phyloP scores from a whole-genome alignment of 441 rosid genomes.

The Erysimum cheiri region DNA sequence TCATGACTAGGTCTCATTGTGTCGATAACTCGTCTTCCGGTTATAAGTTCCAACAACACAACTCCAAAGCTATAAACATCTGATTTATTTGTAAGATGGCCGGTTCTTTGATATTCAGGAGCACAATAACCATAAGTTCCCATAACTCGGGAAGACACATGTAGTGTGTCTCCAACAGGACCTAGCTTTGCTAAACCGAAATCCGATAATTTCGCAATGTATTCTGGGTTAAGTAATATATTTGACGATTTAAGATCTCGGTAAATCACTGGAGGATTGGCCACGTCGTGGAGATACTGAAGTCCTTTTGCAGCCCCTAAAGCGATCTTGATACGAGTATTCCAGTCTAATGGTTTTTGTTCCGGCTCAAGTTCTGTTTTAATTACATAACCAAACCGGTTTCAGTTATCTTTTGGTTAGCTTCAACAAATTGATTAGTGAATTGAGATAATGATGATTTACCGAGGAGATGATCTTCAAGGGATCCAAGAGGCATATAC shows the following conservation, averaged over 20 bases:
- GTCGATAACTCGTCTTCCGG: slow-evolving; percentile 89
- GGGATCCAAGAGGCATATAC: slow-evolving; percentile 89
- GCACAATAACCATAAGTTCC: slow-evolving; percentile 98
- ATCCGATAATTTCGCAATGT: slow-evolving; percentile 77
- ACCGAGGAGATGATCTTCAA: slow-evolving; percentile 95
- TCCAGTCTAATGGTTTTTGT: slow-evolving; percentile 85
- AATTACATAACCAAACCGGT: slow-evolving; percentile 8
- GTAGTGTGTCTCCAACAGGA: slow-evolving; percentile 78
- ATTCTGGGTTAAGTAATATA: slow-evolving; percentile 73
- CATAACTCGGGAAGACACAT: slow-evolving; percentile 91
- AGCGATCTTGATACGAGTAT: slow-evolving; percentile 85
- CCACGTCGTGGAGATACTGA: slow-evolving; percentile 84
- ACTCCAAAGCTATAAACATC: slow-evolving; percentile 95
- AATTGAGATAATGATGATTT: slow-evolving; percentile 26
- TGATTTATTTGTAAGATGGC: slow-evolving; percentile 83
- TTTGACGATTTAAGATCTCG: slow-evolving; percentile 90
- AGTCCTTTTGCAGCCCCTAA: slow-evolving; percentile 93
- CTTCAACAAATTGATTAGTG: neutral
- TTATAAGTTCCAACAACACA: slow-evolving; percentile 82
- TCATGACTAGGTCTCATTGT: slow-evolving; percentile 77
- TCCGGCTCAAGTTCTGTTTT: slow-evolving; percentile 72
- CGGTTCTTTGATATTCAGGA: slow-evolving; percentile 96
- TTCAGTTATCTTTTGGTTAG: slow-evolving; percentile 7
- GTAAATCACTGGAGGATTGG: slow-evolving; percentile 84
- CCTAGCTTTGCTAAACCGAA: slow-evolving; percentile 94